Percentiles rank a stretch among this genome's conserved stretches.
These are phyloP conservation scores for Alopecurus myosuroides DNA, from an alignment of 176 grass and related monocot species.

Conservation along the genomic window DNA sequence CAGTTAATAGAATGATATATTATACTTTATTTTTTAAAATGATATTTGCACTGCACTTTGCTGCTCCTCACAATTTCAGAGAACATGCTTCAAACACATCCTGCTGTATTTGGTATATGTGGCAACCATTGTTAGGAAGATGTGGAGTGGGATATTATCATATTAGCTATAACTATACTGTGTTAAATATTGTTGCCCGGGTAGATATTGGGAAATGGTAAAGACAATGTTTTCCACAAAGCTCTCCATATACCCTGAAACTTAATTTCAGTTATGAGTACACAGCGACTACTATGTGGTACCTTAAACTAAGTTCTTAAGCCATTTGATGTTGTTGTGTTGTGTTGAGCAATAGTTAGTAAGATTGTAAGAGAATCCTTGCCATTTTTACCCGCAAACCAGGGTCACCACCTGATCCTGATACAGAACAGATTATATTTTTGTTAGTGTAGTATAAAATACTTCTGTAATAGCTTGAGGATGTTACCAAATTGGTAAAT, in stretches of 20 bases:
- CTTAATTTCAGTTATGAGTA: background rate
- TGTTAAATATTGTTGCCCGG: background rate
- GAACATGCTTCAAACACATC: background rate
- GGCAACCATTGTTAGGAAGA: background rate
- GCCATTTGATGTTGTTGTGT: background rate
- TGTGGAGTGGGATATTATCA: background rate
- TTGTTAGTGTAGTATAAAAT: background rate
- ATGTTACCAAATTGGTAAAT: background rate
- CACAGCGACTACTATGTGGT: background rate
- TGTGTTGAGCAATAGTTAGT: background rate
- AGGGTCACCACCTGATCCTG: background rate
- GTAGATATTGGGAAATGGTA: background rate
- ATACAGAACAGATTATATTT: background rate
- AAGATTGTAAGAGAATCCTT: background rate
- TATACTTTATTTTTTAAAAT: background rate
- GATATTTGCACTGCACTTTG: background rate
- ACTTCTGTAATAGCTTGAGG: background rate
- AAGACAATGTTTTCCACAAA: background rate
- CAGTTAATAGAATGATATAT: background rate
- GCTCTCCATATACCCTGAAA: background rate
- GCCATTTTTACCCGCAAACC: background rate
- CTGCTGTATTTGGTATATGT: background rate
- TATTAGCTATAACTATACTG: background rate
- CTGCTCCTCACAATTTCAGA: background rate
- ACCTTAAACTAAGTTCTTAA: background rate